Conservation (phyloP, 805 yeast species). For the Spathaspora girioi region DNA sequence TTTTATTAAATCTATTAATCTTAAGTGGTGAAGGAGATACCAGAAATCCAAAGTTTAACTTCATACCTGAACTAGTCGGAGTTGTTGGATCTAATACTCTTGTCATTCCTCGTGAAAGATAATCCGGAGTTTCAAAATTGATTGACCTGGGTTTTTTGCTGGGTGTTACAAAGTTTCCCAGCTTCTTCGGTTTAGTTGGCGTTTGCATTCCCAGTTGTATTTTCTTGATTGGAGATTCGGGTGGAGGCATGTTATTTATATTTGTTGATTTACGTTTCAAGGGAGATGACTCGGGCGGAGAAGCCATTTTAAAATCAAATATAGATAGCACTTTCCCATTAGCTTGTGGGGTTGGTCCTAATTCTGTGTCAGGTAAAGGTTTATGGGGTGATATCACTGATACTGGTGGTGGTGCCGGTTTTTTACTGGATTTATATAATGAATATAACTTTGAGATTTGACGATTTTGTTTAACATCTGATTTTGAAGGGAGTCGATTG, state of each 20-base stretch:
- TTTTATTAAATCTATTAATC: constrained; percentile 24
- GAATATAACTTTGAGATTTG: constrained; percentile 30
- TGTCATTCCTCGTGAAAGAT: neutral
- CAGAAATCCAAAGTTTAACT: constrained; percentile 17
- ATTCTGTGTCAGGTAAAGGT: constrained; percentile 23
- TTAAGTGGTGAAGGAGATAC: constrained; percentile 48
- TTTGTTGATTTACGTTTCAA: constrained; percentile 15
- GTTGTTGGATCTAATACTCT: neutral
- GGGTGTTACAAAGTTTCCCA: neutral
- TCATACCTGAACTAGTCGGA: constrained; percentile 2
- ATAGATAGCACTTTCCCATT: constrained; percentile 73
- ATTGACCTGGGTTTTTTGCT: neutral
- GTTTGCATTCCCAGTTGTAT: constrained; percentile 3
- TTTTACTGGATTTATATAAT: constrained; percentile 20
- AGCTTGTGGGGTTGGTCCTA: constrained; percentile 88
- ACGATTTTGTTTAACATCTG: constrained; percentile 29
- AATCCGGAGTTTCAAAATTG: constrained; percentile 7
- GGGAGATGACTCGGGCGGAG: constrained; percentile 43
- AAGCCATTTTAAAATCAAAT: constrained; percentile 51
- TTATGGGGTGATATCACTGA: neutral
- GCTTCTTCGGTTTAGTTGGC: neutral
- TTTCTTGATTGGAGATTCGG: constrained; percentile 6
- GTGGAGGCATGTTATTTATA: constrained; percentile 5
- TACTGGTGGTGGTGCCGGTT: constrained; percentile 1
- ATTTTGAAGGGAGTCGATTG: constrained; percentile 28